Evolutionary conservation across 176 grass and related monocot species (phyloP), one percentile per base, ranked within the genome.

Genomic region (Poa annua): DNA sequence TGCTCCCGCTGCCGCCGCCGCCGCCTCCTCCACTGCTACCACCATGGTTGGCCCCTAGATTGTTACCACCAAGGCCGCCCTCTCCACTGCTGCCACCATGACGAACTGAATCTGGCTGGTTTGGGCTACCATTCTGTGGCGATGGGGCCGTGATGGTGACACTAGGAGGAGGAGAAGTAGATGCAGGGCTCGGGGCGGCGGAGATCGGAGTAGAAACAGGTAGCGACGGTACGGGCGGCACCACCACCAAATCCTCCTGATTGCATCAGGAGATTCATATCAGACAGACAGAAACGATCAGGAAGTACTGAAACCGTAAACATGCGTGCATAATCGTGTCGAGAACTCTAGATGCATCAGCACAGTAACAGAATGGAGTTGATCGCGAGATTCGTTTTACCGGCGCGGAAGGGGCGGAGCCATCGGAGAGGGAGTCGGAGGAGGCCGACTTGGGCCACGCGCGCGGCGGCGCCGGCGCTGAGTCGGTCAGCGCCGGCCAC

Each of bases 371-470:
- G n/a, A 25, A 47, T 32, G 1, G 25, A 79, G 2, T 35, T 83
- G 66, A 80, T 69, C 72, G 69, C 57, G 53, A 88, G 77, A 92
- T 88, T 84, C 52, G 64, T 65, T 94, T 42, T 94, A 97, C 95
- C 86, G 61, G 75, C 5, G 86, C 66, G 9, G 92, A 44, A 4
- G 65, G 77, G 38, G 51, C 64, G 3, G 90, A 87, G 54, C 44
- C 86, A 69, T 92, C 90, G 0, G 88, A 85, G 26, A 92, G 83
- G 13, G 85, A 90, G 81, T 94, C 88, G 0, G 81, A 90, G 2
- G 88, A 94, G 5, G 90, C 75, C 3, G 88, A 83, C 77, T 83
- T 92, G 33, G 85, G 66, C 69, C 81, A 79, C 15, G 66, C 36
- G 62, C 73, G 69, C 24, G 11, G 13, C 26, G 74, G 48, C 24